Evolutionary conservation across 2,329 filamentous ascomycete species (phyloP), one percentile per base, ranked within the genome.

Genomic region (Colletotrichum sojae): DNA sequence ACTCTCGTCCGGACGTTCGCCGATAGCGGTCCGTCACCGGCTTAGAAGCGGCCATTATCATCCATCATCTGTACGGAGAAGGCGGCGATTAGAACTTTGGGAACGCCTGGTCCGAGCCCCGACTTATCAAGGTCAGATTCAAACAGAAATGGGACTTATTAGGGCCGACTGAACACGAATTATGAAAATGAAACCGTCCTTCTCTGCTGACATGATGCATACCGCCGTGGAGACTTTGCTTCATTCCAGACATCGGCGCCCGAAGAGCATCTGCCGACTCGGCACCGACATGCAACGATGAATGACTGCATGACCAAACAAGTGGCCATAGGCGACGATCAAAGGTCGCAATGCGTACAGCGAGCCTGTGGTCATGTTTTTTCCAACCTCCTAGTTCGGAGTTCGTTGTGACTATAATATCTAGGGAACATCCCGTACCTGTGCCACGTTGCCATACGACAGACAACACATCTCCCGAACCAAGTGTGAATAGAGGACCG

Each of bases 241-340:
- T 25, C 22, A 25, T 25, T 25, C 22, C 22, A 48, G 25, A 18
- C 20, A 18, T 25, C 39, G 31, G 16, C 16, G 4, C 3, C 16
- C 49, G 39, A n/a, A 18, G 13, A 20, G n/a, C 52, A 6, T 12
- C 20, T 27, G 67, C 67, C 67, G 67, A 69, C 16, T 45, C 67
- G 67, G 67, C 55, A 67, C 67, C 67, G 67, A 61, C 3, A 46
- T 61, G 55, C 66, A 60, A 12, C 25, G 31, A 18, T 43, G 55
- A 69, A 53, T 43, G 40, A 43, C 56, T 36, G 43, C 36, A 15
- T 51, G 45, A 18, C 51, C 45, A 39, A 56, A 45, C 43, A 52
- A 61, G 31, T 45, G 20, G 43, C 55, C 43, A 25, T 27, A 36
- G 27, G 51, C 51, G 52, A 49, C 22, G 40, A 10, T 56, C 62